phyloP scores from a whole-genome alignment of 345 rosid genomes.

The Corchorus olitorius region DNA sequence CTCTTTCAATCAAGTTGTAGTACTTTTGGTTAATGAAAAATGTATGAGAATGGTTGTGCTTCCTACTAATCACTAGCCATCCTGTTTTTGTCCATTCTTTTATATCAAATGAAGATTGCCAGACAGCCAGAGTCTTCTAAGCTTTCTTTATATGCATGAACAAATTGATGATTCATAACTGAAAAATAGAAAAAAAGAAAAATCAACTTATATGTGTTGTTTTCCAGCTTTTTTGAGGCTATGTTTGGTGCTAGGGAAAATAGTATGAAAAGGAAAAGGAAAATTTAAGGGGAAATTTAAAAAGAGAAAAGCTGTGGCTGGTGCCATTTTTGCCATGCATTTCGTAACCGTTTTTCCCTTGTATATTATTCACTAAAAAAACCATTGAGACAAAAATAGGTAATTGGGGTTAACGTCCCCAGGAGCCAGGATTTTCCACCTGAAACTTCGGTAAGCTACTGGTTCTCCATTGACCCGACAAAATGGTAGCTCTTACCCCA shows the following conservation, averaged over 20 bases:
- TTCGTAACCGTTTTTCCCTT: slow-evolving; percentile 17
- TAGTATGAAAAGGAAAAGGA: background rate
- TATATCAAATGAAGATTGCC: background rate
- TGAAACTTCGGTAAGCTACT: slow-evolving; percentile 10
- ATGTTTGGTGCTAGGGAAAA: slow-evolving; percentile 33
- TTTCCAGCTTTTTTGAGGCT: too few relatives aligned
- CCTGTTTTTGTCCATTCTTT: background rate
- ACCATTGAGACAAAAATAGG: background rate
- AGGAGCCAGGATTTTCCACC: slow-evolving; percentile 5
- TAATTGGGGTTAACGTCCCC: background rate
- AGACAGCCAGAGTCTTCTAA: too few relatives aligned
- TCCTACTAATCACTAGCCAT: background rate
- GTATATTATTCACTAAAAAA: slow-evolving; percentile 2
- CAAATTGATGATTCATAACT: too few relatives aligned
- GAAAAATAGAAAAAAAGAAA: too few relatives aligned
- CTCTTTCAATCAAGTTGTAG: slow-evolving; percentile 1
- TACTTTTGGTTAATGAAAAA: background rate
- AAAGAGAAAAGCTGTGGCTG: background rate
- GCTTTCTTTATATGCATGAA: too few relatives aligned
- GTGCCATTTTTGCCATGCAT: background rate
- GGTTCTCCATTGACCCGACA: slow-evolving; percentile 15
- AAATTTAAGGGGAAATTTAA: too few relatives aligned
- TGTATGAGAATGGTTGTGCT: background rate
- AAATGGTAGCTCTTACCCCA: background rate
- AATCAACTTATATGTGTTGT: too few relatives aligned